phyloP scores from a whole-genome alignment of 1,139 yeast genomes.

The Debaryomyces sp. region DNA sequence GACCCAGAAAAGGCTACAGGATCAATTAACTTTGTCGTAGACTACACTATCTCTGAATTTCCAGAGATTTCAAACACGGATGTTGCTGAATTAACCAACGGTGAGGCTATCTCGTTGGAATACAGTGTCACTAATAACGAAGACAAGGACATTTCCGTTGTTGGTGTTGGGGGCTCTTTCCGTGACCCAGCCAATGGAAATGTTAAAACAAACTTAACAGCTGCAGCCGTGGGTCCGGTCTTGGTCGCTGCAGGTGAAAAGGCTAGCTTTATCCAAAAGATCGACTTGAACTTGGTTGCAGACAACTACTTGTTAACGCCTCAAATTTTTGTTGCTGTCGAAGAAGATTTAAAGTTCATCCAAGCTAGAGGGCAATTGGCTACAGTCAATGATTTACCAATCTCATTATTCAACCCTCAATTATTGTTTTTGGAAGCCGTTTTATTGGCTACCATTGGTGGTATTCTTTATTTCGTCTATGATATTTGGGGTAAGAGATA shows the following conservation, averaged over 20 bases:
- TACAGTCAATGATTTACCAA: constrained; percentile 61
- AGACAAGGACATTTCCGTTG: constrained; percentile 50
- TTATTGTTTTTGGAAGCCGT: constrained; percentile 64
- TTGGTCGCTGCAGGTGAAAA: constrained; percentile 52
- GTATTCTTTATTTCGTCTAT: constrained; percentile 51
- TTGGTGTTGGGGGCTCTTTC: constrained; percentile 78
- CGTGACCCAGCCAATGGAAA: constrained; percentile 57
- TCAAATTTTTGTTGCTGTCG: constrained; percentile 54
- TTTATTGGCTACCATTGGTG: constrained; percentile 53
- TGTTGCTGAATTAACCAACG: constrained; percentile 49
- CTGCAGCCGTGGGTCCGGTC: constrained; percentile 66
- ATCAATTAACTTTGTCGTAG: constrained; percentile 41
- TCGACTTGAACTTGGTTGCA: constrained; percentile 60
- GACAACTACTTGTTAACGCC: constrained; percentile 65
- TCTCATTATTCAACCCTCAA: constrained; percentile 75
- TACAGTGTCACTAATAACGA: constrained; percentile 64
- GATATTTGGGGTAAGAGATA: constrained; percentile 47
- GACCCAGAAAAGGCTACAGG: constrained; percentile 13
- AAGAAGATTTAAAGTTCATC: constrained; percentile 56
- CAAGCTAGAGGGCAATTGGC: constrained; percentile 63
- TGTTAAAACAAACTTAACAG: constrained; percentile 62
- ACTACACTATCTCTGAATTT: constrained; percentile 44
- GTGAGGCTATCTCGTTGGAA: constrained; percentile 55
- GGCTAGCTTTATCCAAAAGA: constrained; percentile 51
- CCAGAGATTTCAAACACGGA: constrained; percentile 39